Base-by-base conservation (phyloP, 495 filamentous ascomycete genomes). In the Tricharina praecox region DNA sequence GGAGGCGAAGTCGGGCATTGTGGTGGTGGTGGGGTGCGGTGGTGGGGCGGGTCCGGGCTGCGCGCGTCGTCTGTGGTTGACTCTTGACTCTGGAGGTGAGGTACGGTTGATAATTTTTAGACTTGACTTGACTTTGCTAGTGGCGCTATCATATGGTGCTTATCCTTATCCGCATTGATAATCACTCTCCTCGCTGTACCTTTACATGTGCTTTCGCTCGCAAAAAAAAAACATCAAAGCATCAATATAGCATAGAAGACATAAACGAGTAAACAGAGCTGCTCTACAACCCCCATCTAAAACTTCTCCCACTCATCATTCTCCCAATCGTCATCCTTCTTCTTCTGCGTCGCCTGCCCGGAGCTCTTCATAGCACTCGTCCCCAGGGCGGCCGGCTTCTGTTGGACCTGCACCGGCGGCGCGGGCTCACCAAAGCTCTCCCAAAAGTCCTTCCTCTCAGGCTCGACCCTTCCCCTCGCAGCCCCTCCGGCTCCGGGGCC, bases 401-500 rank as follows among this genome's bases (percentile, higher is more conserved):
- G 21, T n/a, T 4, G 33, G 25, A 5, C 28, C 1, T 13, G 23
- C 25, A 10, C n/a, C 32, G 15, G 68, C 65, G 46, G 72, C 66
- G 2, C 71, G 20, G 69, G 63, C 28, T 62, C 64, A 0, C 75
- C 73, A 49, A 87, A 73, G 19, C 76, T 73, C 64, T 96, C 92
- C 92, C 90, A 97, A 64, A 97, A 97, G 32, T 82, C 81, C 52
- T 78, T 76, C 62, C 78, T 82, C 43, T 82, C 79, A 15, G 71
- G 72, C 55, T 81, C 72, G 70, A 66, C 66, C 23, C 61, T 56
- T 41, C 45, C 11, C 49, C 47, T 50, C n/a, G n/a, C n/a, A n/a
- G n/a, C n/a, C 9, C 43, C 42, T 2, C 61, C 54, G 11, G 33
- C 5, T 8, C 11, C 8, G 4, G 45, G 18, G 28, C 53, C 54